These are phyloP conservation scores for Jimgerdemannia lactiflua DNA, from an alignment of 192 early-diverging fungal species.

Conservation along the genomic window DNA sequence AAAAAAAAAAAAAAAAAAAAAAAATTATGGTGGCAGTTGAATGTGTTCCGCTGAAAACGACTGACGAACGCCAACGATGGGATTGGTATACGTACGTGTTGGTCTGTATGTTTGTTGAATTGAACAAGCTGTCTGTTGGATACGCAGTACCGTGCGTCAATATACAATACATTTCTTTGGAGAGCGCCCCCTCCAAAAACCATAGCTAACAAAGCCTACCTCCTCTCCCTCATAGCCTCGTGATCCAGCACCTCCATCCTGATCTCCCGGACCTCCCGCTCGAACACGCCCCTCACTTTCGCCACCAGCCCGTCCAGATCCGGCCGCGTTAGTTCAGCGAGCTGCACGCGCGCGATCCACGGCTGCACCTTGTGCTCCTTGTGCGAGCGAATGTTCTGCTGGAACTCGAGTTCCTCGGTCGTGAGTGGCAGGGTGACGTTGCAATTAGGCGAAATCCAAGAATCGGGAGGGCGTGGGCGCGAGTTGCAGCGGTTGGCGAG, in stretches of 20 bases:
- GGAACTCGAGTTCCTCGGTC: slow-evolving; percentile 25
- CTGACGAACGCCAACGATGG: neutral
- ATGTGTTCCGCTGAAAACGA: neutral
- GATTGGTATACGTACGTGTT: slow-evolving; percentile 31
- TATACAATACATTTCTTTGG: neutral
- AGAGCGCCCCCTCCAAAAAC: neutral
- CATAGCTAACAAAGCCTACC: slow-evolving; percentile 6
- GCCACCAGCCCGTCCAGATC: slow-evolving; percentile 23
- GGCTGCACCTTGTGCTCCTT: slow-evolving; percentile 27
- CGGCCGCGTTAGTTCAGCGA: slow-evolving; percentile 9
- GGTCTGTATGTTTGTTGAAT: slow-evolving; percentile 48
- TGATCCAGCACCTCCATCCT: neutral
- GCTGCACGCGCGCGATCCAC: slow-evolving; percentile 30
- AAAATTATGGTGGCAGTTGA: neutral
- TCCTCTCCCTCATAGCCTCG: slow-evolving; percentile 19
- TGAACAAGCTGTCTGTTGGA: slow-evolving; percentile 28
- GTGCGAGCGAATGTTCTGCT: slow-evolving; percentile 15
- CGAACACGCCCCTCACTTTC: slow-evolving; percentile 14
- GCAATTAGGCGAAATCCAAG: slow-evolving; percentile 33
- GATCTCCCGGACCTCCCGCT: slow-evolving; percentile 1
- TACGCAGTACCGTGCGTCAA: neutral
- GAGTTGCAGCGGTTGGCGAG: slow-evolving; percentile 61
- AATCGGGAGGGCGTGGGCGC: slow-evolving; percentile 42
- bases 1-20: neutral
- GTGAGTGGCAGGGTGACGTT: slow-evolving; percentile 38